Evolutionary conservation across 148 eudicot species (phyloP).

Genomic region (Polygonum aviculare): DNA sequence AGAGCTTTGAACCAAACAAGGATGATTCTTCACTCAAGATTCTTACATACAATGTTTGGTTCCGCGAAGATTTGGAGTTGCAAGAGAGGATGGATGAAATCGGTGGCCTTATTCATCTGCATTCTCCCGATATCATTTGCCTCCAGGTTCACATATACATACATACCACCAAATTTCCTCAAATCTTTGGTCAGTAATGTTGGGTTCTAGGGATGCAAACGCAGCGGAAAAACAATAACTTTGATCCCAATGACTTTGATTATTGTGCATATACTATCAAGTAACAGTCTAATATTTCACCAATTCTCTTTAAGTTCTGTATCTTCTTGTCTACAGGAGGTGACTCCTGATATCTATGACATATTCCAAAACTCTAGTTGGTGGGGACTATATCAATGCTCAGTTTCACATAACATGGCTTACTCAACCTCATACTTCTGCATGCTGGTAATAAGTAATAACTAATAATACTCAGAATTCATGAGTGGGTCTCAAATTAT

Average conservation of each 20-base stretch:
- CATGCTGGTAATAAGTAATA: slow-evolving; percentile 59
- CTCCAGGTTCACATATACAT: slow-evolving; percentile 52
- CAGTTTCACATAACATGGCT: slow-evolving; percentile 40
- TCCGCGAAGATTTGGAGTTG: slow-evolving; percentile 79
- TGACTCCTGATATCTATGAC: slow-evolving; percentile 56
- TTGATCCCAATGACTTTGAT: too few species aligned
- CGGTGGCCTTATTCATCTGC: slow-evolving; percentile 73
- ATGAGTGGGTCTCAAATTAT: not conserved
- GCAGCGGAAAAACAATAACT: too few species aligned
- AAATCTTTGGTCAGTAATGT: not conserved
- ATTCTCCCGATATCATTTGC: slow-evolving; percentile 82
- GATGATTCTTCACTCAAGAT: slow-evolving; percentile 40
- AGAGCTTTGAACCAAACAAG: slow-evolving; percentile 12
- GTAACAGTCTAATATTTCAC: not conserved
- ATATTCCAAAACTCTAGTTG: slow-evolving; percentile 56
- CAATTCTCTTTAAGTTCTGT: not conserved
- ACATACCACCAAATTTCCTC: too few species aligned
- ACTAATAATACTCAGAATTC: not conserved
- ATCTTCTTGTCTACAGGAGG: slow-evolving; percentile 49
- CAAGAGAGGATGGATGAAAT: slow-evolving; percentile 72
- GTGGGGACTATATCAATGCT: slow-evolving; percentile 77
- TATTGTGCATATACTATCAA: too few species aligned
- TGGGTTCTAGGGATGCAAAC: too few species aligned
- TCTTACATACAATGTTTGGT: slow-evolving; percentile 89
- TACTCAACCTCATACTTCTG: slow-evolving; percentile 55